Percentiles rank a stretch among this genome's conserved stretches.
Conservation (phyloP, 2,329 filamentous ascomycete species). For the Neonectria faginata region DNA sequence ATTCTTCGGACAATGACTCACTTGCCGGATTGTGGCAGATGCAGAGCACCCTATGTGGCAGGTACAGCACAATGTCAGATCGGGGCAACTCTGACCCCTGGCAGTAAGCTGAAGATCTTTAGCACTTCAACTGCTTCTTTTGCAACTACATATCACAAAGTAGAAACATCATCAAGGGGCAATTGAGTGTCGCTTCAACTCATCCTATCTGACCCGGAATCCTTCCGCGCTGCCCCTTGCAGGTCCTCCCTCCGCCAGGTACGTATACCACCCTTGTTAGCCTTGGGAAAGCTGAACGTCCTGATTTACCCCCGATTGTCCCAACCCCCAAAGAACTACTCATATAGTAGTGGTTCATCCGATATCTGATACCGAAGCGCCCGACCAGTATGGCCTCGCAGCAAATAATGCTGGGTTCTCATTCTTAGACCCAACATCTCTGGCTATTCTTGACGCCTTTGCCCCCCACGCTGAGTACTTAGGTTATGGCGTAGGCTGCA, state of each 20-base stretch:
- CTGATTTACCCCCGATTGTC: not conserved
- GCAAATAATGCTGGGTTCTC: not conserved
- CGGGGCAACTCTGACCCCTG: not conserved
- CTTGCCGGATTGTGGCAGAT: conserved; percentile 49
- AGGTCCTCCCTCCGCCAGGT: not conserved
- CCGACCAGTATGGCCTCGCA: not conserved
- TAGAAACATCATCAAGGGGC: not conserved
- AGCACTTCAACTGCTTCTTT: not conserved
- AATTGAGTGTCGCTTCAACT: not conserved
- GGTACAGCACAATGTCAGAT: not conserved
- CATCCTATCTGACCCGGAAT: not conserved
- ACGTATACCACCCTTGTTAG: not conserved
- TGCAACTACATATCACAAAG: not conserved
- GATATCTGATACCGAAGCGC: not conserved
- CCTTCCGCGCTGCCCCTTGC: not conserved
- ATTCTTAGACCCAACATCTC: not conserved
- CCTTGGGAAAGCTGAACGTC: not conserved
- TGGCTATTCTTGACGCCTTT: not conserved
- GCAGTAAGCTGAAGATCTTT: not conserved
- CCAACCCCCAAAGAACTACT: not conserved
- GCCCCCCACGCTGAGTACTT: not conserved
- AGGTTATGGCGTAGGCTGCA: not conserved
- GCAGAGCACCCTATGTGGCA: not conserved
- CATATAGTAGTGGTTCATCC: not conserved
- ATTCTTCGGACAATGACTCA: conserved; percentile 54